phyloP scores from a whole-genome alignment of 768 basidiomycete genomes.

The Xerocomellus chrysenteron region DNA sequence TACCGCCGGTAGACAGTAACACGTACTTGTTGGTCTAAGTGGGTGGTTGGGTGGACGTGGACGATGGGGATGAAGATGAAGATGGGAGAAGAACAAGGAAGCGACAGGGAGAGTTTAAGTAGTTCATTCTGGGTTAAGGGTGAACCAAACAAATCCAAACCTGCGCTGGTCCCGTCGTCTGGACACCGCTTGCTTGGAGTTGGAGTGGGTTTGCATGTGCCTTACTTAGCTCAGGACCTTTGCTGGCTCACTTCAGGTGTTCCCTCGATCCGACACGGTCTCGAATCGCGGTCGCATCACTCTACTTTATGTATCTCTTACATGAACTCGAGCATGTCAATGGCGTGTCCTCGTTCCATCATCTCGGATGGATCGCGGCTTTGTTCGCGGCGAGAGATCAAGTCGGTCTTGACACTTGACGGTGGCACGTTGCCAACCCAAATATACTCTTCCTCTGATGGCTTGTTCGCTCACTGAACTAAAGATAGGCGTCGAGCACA shows the following conservation, averaged over 20 bases:
- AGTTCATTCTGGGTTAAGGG: constrained; percentile 32
- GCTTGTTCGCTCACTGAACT: background rate
- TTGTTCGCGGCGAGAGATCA: constrained; percentile 3
- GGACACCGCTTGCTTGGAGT: constrained; percentile 11
- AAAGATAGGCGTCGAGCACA: constrained; percentile 1
- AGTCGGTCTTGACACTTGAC: background rate
- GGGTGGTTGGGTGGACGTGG: constrained; percentile 5
- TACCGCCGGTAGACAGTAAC: background rate
- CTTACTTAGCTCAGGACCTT: background rate
- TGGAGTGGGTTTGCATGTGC: constrained; percentile 13
- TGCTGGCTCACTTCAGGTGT: background rate
- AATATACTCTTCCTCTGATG: background rate
- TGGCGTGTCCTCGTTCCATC: constrained; percentile 4
- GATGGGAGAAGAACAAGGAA: constrained; percentile 21
- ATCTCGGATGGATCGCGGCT: background rate
- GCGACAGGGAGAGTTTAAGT: constrained; percentile 29
- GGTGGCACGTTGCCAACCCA: background rate
- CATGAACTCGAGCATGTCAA: background rate
- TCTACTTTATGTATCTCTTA: constrained; percentile 10
- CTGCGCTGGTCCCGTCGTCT: constrained; percentile 15
- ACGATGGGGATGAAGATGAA: constrained; percentile 16
- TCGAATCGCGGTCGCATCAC: constrained; percentile 5
- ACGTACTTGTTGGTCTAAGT: constrained; percentile 11
- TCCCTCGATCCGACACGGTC: background rate
- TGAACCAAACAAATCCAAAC: constrained; percentile 33